phyloP scores from a whole-genome alignment of 768 basidiomycete species.

The Collybia nuda region DNA sequence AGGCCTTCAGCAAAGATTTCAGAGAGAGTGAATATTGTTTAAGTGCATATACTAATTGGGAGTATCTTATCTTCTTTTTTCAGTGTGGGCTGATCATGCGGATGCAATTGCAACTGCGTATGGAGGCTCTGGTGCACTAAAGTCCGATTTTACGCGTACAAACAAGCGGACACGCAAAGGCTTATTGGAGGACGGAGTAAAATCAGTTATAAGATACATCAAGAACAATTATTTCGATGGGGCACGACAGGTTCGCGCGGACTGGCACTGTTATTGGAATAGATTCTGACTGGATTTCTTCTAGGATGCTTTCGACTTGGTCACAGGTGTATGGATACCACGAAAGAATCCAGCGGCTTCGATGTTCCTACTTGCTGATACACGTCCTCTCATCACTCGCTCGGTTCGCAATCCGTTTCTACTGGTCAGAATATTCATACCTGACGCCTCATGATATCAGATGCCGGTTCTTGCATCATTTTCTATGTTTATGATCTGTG shows the following conservation, averaged over 20 bases:
- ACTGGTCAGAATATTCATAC: background rate
- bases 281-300: slow-evolving; percentile 1
- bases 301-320: slow-evolving; percentile 93
- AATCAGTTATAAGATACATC: slow-evolving; percentile 81
- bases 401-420: slow-evolving; percentile 53
- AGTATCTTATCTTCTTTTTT: slow-evolving; percentile 7
- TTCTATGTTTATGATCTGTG: slow-evolving; percentile 85
- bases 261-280: background rate
- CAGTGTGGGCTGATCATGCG: slow-evolving; percentile 98
- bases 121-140: slow-evolving; percentile 92
- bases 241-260: slow-evolving; percentile 74
- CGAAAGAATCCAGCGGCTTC: slow-evolving; percentile 69
- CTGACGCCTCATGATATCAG: slow-evolving; percentile 37
- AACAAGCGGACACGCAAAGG: slow-evolving; percentile 86
- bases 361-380: slow-evolving; percentile 72
- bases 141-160: slow-evolving; percentile 95
- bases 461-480: slow-evolving; percentile 82
- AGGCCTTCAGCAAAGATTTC: slow-evolving; percentile 78
- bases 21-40: slow-evolving; percentile 68
- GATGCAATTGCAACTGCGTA: slow-evolving; percentile 89
- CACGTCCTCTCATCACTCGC: slow-evolving; percentile 78
- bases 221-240: slow-evolving; percentile 99
- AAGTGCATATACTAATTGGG: background rate
- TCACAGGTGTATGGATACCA: slow-evolving; percentile 92
- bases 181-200: slow-evolving; percentile 79